phyloP scores from a whole-genome alignment of 106 monocot genomes.

The Platanthera zijinensis region DNA sequence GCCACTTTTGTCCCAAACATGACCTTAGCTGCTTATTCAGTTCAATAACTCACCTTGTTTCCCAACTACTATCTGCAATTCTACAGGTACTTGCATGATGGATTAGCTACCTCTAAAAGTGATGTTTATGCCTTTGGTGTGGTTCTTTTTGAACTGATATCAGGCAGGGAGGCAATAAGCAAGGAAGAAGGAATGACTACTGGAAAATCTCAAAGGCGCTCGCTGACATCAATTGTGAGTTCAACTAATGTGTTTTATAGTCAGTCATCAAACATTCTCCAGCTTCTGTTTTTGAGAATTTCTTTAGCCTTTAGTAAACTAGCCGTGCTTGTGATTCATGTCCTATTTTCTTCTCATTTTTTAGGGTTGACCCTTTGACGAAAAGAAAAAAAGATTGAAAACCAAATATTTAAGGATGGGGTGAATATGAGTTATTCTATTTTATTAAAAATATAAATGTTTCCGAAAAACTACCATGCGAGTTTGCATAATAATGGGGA shows the following conservation, averaged over 20 bases:
- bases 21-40: neutral
- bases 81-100: constrained; percentile 84
- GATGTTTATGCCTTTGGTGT: constrained; percentile 98
- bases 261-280: neutral
- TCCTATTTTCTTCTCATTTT: too few relatives aligned
- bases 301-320: neutral
- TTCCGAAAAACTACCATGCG: too few relatives aligned
- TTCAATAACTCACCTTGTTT: neutral
- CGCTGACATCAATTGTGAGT: constrained; percentile 91
- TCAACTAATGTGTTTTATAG: neutral
- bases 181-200: constrained; percentile 43
- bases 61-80: neutral
- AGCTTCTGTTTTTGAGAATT: neutral
- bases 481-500: too few relatives aligned
- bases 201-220: constrained; percentile 67
- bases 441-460: too few relatives aligned
- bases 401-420: too few relatives aligned
- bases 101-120: constrained; percentile 90
- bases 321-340: neutral
- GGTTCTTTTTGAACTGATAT: constrained; percentile 89
- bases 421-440: too few relatives aligned
- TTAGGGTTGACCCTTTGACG: too few relatives aligned
- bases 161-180: constrained; percentile 88
- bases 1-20: too few relatives aligned
- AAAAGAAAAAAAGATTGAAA: too few relatives aligned